Evolutionary conservation across 805 yeast genomes (phyloP), one percentile per base, ranked within the genome.

Genomic region (Starmerella floris): DNA sequence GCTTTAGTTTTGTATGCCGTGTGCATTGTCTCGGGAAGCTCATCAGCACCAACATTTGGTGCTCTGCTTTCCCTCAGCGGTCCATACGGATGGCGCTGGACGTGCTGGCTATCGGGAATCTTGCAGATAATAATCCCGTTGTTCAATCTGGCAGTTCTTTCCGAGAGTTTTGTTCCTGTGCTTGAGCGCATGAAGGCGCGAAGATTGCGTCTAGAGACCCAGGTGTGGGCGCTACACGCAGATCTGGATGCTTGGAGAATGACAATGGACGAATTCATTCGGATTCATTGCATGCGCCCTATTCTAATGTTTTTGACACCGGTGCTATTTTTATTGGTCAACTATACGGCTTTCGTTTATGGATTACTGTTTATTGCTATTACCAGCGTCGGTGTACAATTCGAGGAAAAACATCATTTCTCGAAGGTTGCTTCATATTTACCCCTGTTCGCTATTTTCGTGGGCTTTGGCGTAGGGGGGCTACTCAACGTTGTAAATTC

Each of bases 211-310:
- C 68, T 73, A 53, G 76, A 75, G 57, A 81, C 95, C 3, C 85
- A 91, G 35, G 79, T 83, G 55, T 68, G 69, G 48, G 79, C 78
- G 54, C 78, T 83, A 48, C 85, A 84, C 83, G 82, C 96, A 23
- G 93, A 82, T 64, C 93, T 83, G 59, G 97, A 88, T 16, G 91
- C 88, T 25, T 76, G 74, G 57, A 83, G 83, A 38, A 60, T 84
- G 59, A 63, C 80, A 2, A 58, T 82, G 37, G 66, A 64, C 27
- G 94, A 87, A 59, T 67, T 87, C 60, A 52, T 83, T 45, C 70
- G 73, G 45, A 73, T 82, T 21, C 83, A 85, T 65, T 68, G 87
- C 43, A 62, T 74, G 52, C 73, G 95, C 54, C 97, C 97, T 2
- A 63, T 88, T 48, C 76, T 74, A 51, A 83, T 88, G 64, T 75